Evolutionary conservation across 2,329 filamentous ascomycete genomes (phyloP).

Genomic region (Ophiostoma pallidulum): DNA sequence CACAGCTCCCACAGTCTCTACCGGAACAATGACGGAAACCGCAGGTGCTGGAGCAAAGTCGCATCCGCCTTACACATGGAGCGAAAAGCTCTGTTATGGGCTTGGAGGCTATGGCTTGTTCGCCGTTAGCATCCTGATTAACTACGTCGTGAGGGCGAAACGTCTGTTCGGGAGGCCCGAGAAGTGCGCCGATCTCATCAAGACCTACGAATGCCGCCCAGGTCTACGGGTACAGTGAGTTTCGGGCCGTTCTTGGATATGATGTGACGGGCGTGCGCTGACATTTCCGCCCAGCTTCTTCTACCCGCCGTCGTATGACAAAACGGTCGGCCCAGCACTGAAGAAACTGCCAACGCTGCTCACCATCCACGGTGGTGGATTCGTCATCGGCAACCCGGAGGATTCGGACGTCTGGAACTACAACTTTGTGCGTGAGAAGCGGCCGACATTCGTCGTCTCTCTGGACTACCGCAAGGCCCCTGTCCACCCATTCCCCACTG

Average conservation of each 20-base stretch:
- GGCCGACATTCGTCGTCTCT: slow-evolving; percentile 34
- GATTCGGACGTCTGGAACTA: slow-evolving; percentile 39
- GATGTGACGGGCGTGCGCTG: neutral
- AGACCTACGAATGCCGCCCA: slow-evolving; percentile 17
- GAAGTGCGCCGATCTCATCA: slow-evolving; percentile 13
- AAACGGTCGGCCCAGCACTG: slow-evolving; percentile 12
- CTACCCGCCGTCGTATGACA: slow-evolving; percentile 28
- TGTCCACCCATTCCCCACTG: slow-evolving; percentile 31
- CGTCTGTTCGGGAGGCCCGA: neutral
- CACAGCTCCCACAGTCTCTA: too few relatives aligned
- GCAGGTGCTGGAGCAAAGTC: too few relatives aligned
- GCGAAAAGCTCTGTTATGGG: neutral
- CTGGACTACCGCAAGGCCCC: slow-evolving; percentile 43
- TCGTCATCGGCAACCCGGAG: slow-evolving; percentile 32
- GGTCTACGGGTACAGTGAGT: slow-evolving; percentile 9
- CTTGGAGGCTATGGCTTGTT: slow-evolving; percentile 10
- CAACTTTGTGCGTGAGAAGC: slow-evolving; percentile 29
- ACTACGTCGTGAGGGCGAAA: neutral
- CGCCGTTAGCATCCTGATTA: neutral
- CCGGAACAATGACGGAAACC: too few relatives aligned
- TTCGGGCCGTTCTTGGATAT: too few relatives aligned
- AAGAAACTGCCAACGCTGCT: slow-evolving; percentile 34
- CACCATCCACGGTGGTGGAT: slow-evolving; percentile 44
- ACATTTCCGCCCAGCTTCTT: slow-evolving; percentile 27
- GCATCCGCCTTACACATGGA: slow-evolving; percentile 6